These are phyloP conservation scores for Neovahlkampfia damariscottae DNA, from an alignment of 78 protist genomes.

Conservation along the genomic window DNA sequence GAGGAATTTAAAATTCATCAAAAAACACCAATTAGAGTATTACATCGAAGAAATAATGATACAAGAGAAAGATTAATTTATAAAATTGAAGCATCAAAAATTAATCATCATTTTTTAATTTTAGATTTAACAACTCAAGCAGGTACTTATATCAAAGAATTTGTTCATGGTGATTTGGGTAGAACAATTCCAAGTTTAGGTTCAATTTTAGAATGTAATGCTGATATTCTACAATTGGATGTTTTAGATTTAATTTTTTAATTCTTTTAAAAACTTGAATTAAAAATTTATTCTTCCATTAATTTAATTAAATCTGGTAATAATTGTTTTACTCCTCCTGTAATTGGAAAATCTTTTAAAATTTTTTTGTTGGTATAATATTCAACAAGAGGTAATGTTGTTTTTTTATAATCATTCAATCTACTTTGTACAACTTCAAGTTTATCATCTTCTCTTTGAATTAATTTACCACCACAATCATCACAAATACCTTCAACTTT, in stretches of 20 bases:
- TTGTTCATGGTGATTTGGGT: conserved; percentile 80
- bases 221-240: conserved; percentile 26
- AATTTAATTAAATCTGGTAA: conserved; percentile 9
- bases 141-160: conserved; percentile 73
- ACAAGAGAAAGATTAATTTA: conserved; percentile 25
- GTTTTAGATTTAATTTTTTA: conserved; percentile 1
- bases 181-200: conserved; percentile 69
- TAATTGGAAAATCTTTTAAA: conserved; percentile 1
- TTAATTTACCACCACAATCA: neutral
- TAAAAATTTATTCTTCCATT: neutral
- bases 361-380: neutral
- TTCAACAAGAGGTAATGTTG: conserved; percentile 5
- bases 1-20: conserved; percentile 18
- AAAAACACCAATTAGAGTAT: conserved; percentile 70
- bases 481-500: conserved; percentile 16
- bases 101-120: conserved; percentile 45
- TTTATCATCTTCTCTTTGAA: conserved; percentile 19
- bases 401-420: conserved; percentile 9
- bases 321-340: conserved; percentile 14
- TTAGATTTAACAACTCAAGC: conserved; percentile 58
- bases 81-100: neutral
- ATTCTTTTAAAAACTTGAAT: conserved; percentile 2
- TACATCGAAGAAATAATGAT: conserved; percentile 34
- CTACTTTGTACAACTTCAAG: conserved; percentile 19
- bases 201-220: conserved; percentile 2